These are phyloP conservation scores for Leishmania arabica DNA, from an alignment of 208 protist species.

Conservation along the genomic window DNA sequence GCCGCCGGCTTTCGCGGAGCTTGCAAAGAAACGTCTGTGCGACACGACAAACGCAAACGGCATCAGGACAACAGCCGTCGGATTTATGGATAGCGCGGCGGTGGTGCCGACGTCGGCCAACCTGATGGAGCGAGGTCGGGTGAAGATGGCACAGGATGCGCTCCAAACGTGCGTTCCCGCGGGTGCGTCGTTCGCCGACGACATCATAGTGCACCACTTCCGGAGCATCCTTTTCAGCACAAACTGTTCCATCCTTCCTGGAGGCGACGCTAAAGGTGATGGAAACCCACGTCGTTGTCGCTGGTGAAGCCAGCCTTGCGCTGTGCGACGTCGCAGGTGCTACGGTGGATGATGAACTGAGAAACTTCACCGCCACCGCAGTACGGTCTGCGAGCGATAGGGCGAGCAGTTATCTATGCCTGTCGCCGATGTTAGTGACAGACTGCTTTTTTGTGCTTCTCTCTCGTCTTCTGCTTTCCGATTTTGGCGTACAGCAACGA, in stretches of 20 bases:
- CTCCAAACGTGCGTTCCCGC: constrained; percentile 7
- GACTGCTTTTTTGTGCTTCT: too few species aligned
- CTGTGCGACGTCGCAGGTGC: constrained; percentile 11
- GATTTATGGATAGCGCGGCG: constrained; percentile 8
- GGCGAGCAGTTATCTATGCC: too few species aligned
- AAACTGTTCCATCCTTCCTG: constrained; percentile 11
- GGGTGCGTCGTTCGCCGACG: constrained; percentile 10
- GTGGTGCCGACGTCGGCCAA: constrained; percentile 8
- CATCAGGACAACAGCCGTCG: constrained; percentile 7
- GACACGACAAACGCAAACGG: constrained; percentile 7
- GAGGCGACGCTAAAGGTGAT: constrained; percentile 14
- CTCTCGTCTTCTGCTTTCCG: too few species aligned
- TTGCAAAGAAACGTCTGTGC: constrained; percentile 12
- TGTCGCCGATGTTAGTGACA: too few species aligned
- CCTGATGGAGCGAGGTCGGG: constrained; percentile 7
- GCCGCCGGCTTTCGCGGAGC: background rate
- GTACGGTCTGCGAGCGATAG: background rate
- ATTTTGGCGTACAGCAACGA: too few species aligned
- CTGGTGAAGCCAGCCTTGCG: constrained; percentile 15
- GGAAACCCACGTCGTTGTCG: constrained; percentile 4
- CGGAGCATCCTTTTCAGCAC: constrained; percentile 15
- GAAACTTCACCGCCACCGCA: constrained; percentile 4
- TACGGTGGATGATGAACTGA: constrained; percentile 15
- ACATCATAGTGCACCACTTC: constrained; percentile 17
- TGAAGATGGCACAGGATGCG: constrained; percentile 5